Evolutionary conservation across 2,329 filamentous ascomycete genomes (phyloP).

Genomic region (Microsporum ferrugineum): DNA sequence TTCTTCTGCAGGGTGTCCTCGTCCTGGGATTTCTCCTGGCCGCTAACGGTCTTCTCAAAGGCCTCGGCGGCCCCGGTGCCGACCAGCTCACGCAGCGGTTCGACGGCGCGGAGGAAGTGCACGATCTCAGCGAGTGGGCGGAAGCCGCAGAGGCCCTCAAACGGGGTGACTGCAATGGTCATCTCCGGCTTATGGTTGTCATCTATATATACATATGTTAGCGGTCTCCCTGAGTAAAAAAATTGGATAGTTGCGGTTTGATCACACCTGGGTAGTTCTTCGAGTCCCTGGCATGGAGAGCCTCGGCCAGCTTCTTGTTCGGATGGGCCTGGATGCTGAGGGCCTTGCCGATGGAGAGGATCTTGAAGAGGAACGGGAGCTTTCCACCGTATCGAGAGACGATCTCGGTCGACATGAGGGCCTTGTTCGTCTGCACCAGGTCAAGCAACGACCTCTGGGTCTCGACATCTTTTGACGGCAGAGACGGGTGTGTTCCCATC

Average conservation of each 20-base stretch:
- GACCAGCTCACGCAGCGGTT: slow-evolving; percentile 54
- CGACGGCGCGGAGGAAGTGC: slow-evolving; percentile 63
- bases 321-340: slow-evolving; percentile 95
- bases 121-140: slow-evolving; percentile 74
- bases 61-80: slow-evolving; percentile 43
- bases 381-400: slow-evolving; percentile 64
- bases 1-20: slow-evolving; percentile 45
- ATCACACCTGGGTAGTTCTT: slow-evolving; percentile 75
- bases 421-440: slow-evolving; percentile 74
- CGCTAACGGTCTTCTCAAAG: slow-evolving; percentile 46
- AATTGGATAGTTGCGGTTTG: not conserved
- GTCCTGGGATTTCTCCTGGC: slow-evolving; percentile 42
- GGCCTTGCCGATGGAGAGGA: slow-evolving; percentile 89
- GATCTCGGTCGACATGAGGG: slow-evolving; percentile 64
- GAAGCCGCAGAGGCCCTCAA: slow-evolving; percentile 94
- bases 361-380: slow-evolving; percentile 95
- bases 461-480: slow-evolving; percentile 78
- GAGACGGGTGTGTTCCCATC: slow-evolving; percentile 97
- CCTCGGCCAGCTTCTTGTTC: slow-evolving; percentile 86
- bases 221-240: not conserved
- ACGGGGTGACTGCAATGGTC: slow-evolving; percentile 93
- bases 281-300: slow-evolving; percentile 72
- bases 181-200: slow-evolving; percentile 99
- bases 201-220: slow-evolving; percentile 40
- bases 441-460: slow-evolving; percentile 81